These are phyloP conservation scores for Friedmanniomyces simplex DNA, from an alignment of 495 filamentous ascomycete genomes.

Conservation along the genomic window DNA sequence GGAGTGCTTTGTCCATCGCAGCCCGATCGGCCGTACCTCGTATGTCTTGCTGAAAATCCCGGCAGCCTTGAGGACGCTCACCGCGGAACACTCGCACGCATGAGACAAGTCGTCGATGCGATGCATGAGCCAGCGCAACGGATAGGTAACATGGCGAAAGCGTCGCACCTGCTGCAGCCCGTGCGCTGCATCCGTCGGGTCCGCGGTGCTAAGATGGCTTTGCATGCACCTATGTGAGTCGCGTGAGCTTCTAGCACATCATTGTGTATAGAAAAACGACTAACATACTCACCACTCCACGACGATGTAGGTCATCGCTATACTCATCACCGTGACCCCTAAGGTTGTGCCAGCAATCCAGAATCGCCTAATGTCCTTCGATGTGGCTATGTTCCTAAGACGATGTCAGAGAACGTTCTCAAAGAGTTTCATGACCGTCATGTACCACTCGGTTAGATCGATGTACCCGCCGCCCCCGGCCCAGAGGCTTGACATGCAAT, in stretches of 20 bases:
- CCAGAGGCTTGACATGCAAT: conserved; percentile 25
- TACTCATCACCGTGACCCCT: conserved; percentile 24
- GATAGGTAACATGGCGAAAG: conserved; percentile 3
- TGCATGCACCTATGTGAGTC: conserved; percentile 12
- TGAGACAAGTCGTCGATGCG: not conserved
- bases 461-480: conserved; percentile 25
- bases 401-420: not conserved
- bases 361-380: conserved; percentile 18
- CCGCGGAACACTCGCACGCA: not conserved
- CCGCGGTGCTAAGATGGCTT: conserved; percentile 25
- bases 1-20: not conserved
- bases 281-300: conserved; percentile 27
- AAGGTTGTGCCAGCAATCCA: conserved; percentile 31
- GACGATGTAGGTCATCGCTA: conserved; percentile 30
- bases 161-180: conserved; percentile 3
- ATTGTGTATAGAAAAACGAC: not conserved
- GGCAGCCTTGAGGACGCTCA: not conserved
- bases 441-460: conserved; percentile 15
- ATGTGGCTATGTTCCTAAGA: conserved; percentile 15
- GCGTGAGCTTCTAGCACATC: not conserved
- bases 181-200: conserved; percentile 1
- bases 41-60: not conserved
- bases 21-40: not conserved
- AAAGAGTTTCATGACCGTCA: not conserved
- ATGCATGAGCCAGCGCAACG: conserved; percentile 1